Evolutionary conservation across 225 moss, liverwort and hornwort genomes (phyloP).

Genomic region (Sphagnum contortum): DNA sequence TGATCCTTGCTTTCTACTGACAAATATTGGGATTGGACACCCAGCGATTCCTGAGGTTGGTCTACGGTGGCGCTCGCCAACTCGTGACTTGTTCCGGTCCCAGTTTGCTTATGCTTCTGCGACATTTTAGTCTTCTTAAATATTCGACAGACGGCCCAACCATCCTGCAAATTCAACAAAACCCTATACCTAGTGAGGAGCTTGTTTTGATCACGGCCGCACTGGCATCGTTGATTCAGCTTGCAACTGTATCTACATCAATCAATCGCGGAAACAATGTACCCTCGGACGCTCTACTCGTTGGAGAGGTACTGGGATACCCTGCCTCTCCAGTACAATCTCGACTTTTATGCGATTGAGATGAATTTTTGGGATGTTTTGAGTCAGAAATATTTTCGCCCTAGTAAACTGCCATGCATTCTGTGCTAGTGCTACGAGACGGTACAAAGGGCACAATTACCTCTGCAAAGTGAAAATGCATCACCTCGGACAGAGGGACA

Average conservation of each 20-base stretch:
- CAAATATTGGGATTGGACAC: neutral
- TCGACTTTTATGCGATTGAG: no score
- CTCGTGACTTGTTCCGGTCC: no score
- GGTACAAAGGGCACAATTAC: no score
- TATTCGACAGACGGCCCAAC: conserved; percentile 34
- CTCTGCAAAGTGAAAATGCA: no score
- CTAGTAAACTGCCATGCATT: neutral
- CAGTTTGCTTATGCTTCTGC: neutral
- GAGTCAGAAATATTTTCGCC: neutral
- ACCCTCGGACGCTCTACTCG: neutral
- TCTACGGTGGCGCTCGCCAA: no score
- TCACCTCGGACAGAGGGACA: neutral
- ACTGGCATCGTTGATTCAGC: neutral
- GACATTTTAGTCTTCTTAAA: conserved; percentile 20
- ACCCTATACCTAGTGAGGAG: no score
- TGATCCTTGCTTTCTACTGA: neutral
- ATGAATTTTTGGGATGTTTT: neutral
- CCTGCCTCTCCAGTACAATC: neutral
- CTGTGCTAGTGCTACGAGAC: neutral
- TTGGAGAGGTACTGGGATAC: no score
- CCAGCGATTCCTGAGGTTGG: neutral
- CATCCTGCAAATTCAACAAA: conserved; percentile 5
- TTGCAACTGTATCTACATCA: neutral
- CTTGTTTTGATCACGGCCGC: no score
- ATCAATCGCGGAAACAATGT: neutral